phyloP scores from a whole-genome alignment of 331 rosid genomes.

The Malus hybrid region DNA sequence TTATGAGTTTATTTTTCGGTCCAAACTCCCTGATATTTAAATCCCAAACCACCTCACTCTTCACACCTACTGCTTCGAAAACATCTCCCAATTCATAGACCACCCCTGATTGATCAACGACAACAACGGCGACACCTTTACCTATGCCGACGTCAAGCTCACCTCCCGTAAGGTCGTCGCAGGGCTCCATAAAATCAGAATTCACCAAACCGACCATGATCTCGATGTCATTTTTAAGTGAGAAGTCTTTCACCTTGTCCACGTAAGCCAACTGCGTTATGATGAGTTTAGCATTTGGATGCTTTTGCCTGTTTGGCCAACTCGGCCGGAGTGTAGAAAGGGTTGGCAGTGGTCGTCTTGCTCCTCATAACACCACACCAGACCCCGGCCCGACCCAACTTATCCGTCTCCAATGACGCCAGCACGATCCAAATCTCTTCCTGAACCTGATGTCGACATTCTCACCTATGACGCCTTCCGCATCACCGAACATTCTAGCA shows the following conservation, averaged over 20 bases:
- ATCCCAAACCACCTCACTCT: constrained; percentile 76
- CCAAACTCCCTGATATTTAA: constrained; percentile 72
- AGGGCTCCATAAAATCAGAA: constrained; percentile 47
- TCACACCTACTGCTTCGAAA: constrained; percentile 67
- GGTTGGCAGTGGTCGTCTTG: constrained; percentile 58
- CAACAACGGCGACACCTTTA: constrained; percentile 37
- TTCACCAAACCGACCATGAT: constrained; percentile 51
- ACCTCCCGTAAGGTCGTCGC: constrained; percentile 41
- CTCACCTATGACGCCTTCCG: constrained; percentile 40
- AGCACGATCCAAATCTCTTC: constrained; percentile 12
- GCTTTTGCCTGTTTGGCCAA: constrained; percentile 53
- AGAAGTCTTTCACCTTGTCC: constrained; percentile 39
- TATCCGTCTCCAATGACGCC: too few species aligned
- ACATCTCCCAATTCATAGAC: constrained; percentile 38
- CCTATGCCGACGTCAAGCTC: constrained; percentile 59
- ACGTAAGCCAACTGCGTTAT: constrained; percentile 45
- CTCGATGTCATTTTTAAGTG: constrained; percentile 8
- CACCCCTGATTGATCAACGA: constrained; percentile 67
- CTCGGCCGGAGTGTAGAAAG: constrained; percentile 57
- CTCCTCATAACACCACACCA: too few species aligned
- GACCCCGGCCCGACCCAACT: too few species aligned
- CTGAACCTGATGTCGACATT: constrained; percentile 51
- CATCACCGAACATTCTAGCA: constrained; percentile 60
- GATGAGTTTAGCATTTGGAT: constrained; percentile 38
- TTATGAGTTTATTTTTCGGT: constrained; percentile 62